Conservation (phyloP, 2,329 filamentous ascomycete genomes). For the Eurotiales sp. region DNA sequence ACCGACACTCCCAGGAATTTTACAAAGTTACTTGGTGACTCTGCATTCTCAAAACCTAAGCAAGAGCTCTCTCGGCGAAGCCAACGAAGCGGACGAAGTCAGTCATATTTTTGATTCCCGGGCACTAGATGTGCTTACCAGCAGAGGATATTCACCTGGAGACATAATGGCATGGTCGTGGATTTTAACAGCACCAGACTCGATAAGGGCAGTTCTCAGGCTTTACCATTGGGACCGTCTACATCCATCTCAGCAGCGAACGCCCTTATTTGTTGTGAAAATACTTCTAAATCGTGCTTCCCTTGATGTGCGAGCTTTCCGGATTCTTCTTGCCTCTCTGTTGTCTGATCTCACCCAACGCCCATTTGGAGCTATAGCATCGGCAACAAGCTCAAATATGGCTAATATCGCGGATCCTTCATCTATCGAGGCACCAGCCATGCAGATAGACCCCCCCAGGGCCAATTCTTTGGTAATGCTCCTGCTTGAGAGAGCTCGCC, state of each 20-base stretch:
- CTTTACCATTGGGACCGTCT: conserved; percentile 30
- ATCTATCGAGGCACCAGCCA: conserved; percentile 6
- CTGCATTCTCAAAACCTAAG: neutral
- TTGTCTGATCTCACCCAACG: conserved; percentile 31
- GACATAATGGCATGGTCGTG: conserved; percentile 47
- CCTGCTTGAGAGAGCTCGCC: conserved; percentile 50
- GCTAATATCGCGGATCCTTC: conserved; percentile 7
- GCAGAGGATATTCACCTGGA: conserved; percentile 30
- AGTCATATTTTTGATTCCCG: conserved; percentile 29
- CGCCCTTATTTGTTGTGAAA: conserved; percentile 47
- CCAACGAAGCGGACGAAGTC: conserved; percentile 23
- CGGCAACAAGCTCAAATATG: neutral
- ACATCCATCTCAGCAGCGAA: conserved; percentile 15
- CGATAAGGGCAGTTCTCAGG: conserved; percentile 35
- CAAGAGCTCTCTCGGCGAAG: conserved; percentile 16
- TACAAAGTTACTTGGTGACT: conserved; percentile 31
- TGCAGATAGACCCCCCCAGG: conserved; percentile 19
- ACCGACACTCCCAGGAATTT: conserved; percentile 29
- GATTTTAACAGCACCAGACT: conserved; percentile 38
- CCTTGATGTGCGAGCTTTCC: conserved; percentile 41
- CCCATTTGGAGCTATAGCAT: conserved; percentile 17
- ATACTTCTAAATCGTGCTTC: conserved; percentile 44
- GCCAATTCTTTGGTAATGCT: conserved; percentile 43
- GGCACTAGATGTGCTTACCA: conserved; percentile 26
- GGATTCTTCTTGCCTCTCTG: conserved; percentile 39